These are phyloP conservation scores for Fragilariopsis cylindrus DNA, from an alignment of 108 stramenopile species.

Conservation along the genomic window DNA sequence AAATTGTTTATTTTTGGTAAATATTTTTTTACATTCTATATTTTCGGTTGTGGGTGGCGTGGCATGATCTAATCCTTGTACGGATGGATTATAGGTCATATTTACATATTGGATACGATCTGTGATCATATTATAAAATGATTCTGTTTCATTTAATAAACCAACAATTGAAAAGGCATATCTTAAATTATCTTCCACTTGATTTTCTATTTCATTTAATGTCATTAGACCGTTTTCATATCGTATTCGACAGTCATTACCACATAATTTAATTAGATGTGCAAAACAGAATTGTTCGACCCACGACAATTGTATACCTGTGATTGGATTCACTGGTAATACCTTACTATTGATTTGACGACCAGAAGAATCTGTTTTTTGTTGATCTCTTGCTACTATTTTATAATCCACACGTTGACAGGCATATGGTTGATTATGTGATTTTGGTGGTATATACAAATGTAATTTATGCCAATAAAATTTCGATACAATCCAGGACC, in stretches of 20 bases:
- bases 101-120: slow-evolving; percentile 27
- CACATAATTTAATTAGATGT: slow-evolving; percentile 38
- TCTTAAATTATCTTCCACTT: slow-evolving; percentile 43
- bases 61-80: slow-evolving; percentile 1
- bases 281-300: slow-evolving; percentile 9
- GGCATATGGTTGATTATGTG: not conserved
- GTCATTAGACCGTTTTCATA: slow-evolving; percentile 9
- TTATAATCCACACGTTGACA: not conserved
- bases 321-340: not conserved
- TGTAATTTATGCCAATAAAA: slow-evolving; percentile 41
- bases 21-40: slow-evolving; percentile 6
- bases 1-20: slow-evolving; percentile 11
- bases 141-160: slow-evolving; percentile 43
- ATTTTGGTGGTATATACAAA: not conserved
- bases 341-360: not conserved
- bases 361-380: not conserved
- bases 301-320: slow-evolving; percentile 22
- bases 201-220: slow-evolving; percentile 29
- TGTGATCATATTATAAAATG: slow-evolving; percentile 48
- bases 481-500: slow-evolving; percentile 38
- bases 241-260: slow-evolving; percentile 40
- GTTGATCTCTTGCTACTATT: not conserved
- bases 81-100: slow-evolving; percentile 7
- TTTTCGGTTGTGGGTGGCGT: slow-evolving; percentile 5
- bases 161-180: slow-evolving; percentile 51